Conservation (phyloP, 2,329 filamentous ascomycete genomes). For the Aspergillus quadrilineatus region DNA sequence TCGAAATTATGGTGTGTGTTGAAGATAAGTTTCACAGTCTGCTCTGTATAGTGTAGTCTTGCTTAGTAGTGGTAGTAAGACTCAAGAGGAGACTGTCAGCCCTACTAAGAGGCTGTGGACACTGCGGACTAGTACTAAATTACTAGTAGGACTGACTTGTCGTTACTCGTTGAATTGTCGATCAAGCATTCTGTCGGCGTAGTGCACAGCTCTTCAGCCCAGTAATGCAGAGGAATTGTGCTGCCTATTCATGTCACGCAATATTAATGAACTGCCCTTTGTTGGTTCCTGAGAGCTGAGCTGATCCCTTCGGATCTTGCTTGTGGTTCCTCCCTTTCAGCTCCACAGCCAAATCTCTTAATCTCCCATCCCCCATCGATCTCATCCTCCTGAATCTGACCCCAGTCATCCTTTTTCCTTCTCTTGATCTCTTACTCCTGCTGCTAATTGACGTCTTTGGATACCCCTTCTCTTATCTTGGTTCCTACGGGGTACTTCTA, state of each 20-base stretch:
- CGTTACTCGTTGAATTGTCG: neutral
- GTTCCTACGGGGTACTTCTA: neutral
- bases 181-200: neutral
- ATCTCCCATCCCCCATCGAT: neutral
- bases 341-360: constrained; percentile 4
- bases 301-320: neutral
- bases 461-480: constrained; percentile 4
- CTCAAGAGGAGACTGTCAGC: too few relatives aligned
- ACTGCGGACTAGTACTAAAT: too few relatives aligned
- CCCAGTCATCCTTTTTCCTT: neutral
- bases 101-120: too few relatives aligned
- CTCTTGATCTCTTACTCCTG: neutral
- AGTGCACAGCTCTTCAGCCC: neutral
- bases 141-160: too few relatives aligned
- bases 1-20: too few relatives aligned
- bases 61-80: too few relatives aligned
- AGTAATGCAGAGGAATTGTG: neutral
- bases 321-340: neutral
- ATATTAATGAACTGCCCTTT: neutral
- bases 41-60: too few relatives aligned
- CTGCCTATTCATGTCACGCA: neutral
- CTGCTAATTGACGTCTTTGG: constrained; percentile 1
- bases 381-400: neutral
- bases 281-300: neutral
- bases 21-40: too few relatives aligned